A percentile compares a stretch with the other conserved stretches of the same genome.
phyloP scores from a whole-genome alignment of 495 filamentous ascomycete genomes.

The Cercophora samala region DNA sequence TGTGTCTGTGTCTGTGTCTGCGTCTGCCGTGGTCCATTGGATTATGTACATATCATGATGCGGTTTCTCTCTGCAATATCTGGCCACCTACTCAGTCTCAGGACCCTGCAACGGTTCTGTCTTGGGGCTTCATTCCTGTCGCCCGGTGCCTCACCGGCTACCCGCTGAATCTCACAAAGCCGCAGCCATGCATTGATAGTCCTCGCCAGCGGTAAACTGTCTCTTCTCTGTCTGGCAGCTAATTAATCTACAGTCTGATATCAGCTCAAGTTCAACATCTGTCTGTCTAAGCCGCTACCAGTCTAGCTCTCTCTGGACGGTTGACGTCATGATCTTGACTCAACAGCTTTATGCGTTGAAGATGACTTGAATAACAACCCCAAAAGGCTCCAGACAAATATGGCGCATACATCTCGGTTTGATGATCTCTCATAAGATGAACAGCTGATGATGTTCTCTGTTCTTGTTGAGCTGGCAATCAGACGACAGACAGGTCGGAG shows the following conservation, averaged over 20 bases:
- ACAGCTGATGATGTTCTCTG: neutral
- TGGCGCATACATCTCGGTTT: neutral
- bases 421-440: neutral
- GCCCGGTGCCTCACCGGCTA: conserved; percentile 4
- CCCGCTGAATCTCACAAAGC: neutral
- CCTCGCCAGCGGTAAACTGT: too few species aligned
- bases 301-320: too few species aligned
- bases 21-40: too few species aligned
- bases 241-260: too few species aligned
- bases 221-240: too few species aligned
- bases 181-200: neutral
- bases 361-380: neutral
- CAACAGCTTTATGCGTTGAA: neutral
- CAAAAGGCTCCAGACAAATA: neutral
- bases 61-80: neutral
- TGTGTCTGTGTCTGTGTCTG: neutral
- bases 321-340: neutral
- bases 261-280: too few species aligned
- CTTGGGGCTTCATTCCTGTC: neutral
- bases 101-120: neutral
- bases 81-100: neutral
- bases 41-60: neutral
- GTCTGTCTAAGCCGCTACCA: too few species aligned
- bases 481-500: conserved; percentile 2
- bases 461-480: neutral